Evolutionary conservation across 2,329 filamentous ascomycete species (phyloP).

Genomic region (Penicillium hordei): DNA sequence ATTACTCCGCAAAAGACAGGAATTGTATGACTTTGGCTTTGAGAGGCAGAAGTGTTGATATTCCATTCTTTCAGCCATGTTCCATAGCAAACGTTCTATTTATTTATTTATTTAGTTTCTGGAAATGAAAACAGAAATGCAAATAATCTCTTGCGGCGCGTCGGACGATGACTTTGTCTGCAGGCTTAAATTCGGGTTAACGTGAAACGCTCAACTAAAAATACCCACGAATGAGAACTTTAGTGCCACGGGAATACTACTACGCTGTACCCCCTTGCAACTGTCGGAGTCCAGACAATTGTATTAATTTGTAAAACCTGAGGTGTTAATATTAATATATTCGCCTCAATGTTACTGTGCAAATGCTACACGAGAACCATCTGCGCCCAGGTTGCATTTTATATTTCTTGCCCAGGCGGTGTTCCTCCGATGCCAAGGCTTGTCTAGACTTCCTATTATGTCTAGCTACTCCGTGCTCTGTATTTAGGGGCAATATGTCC

Average conservation of each 20-base stretch:
- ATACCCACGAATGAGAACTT: constrained; percentile 1
- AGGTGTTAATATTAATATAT: background rate
- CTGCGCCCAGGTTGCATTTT: background rate
- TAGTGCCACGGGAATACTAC: background rate
- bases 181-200: background rate
- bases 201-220: constrained; percentile 9
- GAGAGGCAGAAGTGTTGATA: background rate
- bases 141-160: background rate
- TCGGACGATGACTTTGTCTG: constrained; percentile 1
- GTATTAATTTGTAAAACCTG: background rate
- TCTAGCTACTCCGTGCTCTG: background rate
- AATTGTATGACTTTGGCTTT: background rate
- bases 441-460: background rate
- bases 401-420: background rate
- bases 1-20: background rate
- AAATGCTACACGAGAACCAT: background rate
- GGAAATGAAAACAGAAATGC: background rate
- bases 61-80: background rate
- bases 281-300: background rate
- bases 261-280: background rate
- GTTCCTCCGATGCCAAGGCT: background rate
- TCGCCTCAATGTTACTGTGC: background rate
- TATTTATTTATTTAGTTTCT: background rate
- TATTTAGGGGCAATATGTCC: background rate
- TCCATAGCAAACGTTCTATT: no score